Evolutionary conservation across 2,329 filamentous ascomycete genomes (phyloP), one percentile per base, ranked within the genome.

Genomic region (Leptographium galeiforme): DNA sequence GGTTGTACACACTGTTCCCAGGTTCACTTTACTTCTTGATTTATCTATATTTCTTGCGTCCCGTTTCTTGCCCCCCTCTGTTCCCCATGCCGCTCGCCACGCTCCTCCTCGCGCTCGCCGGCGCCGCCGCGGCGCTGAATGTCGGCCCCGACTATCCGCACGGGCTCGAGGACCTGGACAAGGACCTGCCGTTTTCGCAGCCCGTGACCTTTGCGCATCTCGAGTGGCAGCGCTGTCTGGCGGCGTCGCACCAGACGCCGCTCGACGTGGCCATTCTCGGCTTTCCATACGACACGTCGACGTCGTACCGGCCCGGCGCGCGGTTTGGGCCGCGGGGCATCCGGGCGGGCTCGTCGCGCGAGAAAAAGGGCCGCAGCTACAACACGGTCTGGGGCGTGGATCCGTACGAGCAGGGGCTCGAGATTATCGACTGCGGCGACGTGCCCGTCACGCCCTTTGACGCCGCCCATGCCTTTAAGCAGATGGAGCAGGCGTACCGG

Each of bases 361-460:
- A 58, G 44, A 57, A 57, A 36, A 55, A 54, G 47, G 53, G 57
- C 14, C 49, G 57, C 25, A 54, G 53, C 39, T 59, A 57, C 53
- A 59, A 58, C 53, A 54, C 50, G 4, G 51, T 55, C 8, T 54
- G 52, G 52, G 40, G 32, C 2, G 52, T 59, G 14, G 53, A 59
- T 19, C 58, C 58, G 0, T 58, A 53, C 47, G 53, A 57, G 32
- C 50, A 58, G 34, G 52, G 47, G 13, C 33, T 53, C 13, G 19
- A 53, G 38, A 53, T 53, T 39, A 50, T 60, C 47, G 59, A 60
- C 48, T 60, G 59, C 48, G 59, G 59, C 16, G 58, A 60, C 25
- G 49, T 60, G 8, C 59, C 59, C 36, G 55, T 60, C n/a, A 57
- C 58, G 1, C 58, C 59, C 5, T 57, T 60, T 43, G 59, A 60